These are phyloP conservation scores for Fraxinus xanthoxyloides DNA, from an alignment of 305 asterid genomes.

Conservation along the genomic window DNA sequence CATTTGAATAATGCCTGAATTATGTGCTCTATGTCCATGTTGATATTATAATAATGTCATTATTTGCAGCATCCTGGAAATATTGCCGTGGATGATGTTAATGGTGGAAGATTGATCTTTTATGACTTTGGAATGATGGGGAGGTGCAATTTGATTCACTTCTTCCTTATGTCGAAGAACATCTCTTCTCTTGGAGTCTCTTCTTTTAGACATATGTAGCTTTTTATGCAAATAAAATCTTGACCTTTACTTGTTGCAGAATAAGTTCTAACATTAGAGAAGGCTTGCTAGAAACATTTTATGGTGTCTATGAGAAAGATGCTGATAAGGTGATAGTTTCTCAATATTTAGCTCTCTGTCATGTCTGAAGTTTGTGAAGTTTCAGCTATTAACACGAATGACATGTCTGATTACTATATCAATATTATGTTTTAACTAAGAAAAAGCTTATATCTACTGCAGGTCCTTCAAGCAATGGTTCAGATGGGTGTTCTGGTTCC, in stretches of 20 bases:
- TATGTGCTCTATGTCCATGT: slow-evolving; percentile 3
- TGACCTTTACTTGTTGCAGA: slow-evolving; percentile 45
- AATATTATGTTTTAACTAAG: neutral
- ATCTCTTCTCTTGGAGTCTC: slow-evolving; percentile 9
- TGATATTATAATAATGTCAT: neutral
- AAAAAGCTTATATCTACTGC: slow-evolving; percentile 26
- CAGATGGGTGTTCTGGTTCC: slow-evolving; percentile 98
- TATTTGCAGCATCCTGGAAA: slow-evolving; percentile 90
- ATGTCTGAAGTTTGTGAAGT: neutral
- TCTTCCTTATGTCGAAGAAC: neutral
- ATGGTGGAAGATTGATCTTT: slow-evolving; percentile 94
- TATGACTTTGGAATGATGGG: slow-evolving; percentile 99
- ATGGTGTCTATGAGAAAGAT: slow-evolving; percentile 97
- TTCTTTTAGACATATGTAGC: slow-evolving; percentile 16
- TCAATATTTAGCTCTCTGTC: neutral
- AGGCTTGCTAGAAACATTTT: slow-evolving; percentile 85
- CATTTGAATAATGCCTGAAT: neutral
- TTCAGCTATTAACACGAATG: slow-evolving; percentile 1
- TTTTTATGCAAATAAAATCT: slow-evolving; percentile 11
- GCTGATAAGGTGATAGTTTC: slow-evolving; percentile 64
- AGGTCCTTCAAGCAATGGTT: slow-evolving; percentile 91
- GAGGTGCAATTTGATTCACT: slow-evolving; percentile 43
- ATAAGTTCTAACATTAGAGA: slow-evolving; percentile 93
- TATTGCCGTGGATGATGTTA: slow-evolving; percentile 96
- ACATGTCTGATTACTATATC: neutral